A percentile compares a stretch with the other conserved stretches of the same genome.
phyloP scores from a whole-genome alignment of 495 filamentous ascomycete species.

The Cetradonia linearis region DNA sequence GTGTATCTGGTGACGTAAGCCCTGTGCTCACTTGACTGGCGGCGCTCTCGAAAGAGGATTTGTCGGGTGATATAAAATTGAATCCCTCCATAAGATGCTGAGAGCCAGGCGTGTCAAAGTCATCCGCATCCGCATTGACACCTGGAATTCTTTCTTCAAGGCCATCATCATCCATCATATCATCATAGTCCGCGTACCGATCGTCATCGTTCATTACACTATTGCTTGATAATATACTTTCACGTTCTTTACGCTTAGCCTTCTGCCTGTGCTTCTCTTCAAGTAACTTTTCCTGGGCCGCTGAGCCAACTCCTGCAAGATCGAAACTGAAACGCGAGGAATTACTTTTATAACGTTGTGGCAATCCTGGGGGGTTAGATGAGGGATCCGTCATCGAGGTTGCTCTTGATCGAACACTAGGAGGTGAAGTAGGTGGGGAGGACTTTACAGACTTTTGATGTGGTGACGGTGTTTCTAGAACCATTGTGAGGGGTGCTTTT shows the following conservation, averaged over 20 bases:
- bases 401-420: constrained; percentile 33
- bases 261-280: constrained; percentile 78
- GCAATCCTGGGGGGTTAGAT: constrained; percentile 37
- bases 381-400: constrained; percentile 39
- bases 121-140: constrained; percentile 51
- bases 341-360: constrained; percentile 74
- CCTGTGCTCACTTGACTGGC: constrained; percentile 35
- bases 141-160: constrained; percentile 70
- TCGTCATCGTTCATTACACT: constrained; percentile 59
- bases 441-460: constrained; percentile 30
- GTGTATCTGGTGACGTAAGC: constrained; percentile 36
- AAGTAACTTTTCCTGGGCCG: constrained; percentile 67
- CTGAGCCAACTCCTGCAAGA: constrained; percentile 64
- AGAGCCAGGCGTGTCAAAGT: constrained; percentile 25
- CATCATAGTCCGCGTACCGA: constrained; percentile 44
- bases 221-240: constrained; percentile 32
- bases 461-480: constrained; percentile 31
- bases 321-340: constrained; percentile 90
- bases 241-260: constrained; percentile 39
- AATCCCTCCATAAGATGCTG: constrained; percentile 45
- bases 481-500: constrained; percentile 28
- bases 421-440: constrained; percentile 32
- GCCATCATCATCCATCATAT: constrained; percentile 58
- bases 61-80: constrained; percentile 42
- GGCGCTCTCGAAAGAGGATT: constrained; percentile 35